Base-by-base conservation (phyloP, 306 rosid species). In the Vachellia pachyceras region DNA sequence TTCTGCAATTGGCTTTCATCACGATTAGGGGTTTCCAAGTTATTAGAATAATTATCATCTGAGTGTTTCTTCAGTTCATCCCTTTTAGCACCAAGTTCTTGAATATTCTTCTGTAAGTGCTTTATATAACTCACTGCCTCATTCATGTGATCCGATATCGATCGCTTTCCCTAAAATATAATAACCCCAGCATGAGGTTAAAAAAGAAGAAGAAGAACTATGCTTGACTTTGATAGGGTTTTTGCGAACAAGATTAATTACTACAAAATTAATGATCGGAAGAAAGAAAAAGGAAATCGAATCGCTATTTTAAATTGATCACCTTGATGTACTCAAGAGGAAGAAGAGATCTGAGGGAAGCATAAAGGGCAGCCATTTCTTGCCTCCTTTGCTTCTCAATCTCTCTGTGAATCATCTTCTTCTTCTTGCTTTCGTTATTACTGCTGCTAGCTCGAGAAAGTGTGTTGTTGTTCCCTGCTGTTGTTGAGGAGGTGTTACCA, bases 121-220 rank as follows among this genome's bases (percentile, higher is more conserved):
- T 88, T 88, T 79, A 92, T 91, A 45, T 92, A 88, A 47, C 82
- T 87, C 76, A 80, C 90, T 44, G 97, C 93, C 88, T 82, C 93
- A 7, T 83, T 84, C 72, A 90, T 73, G 75, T 88, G 90, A 75
- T 94, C 95, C 1, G 91, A 84, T 76, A 80, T 72, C 18, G 97
- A 88, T 74, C 97, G 97, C 77, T 89, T 94, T 80, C 97, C 98
- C 98, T 94, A 86, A 68, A 76, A 84, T n/a, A 55, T 15, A 47
- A 45, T 45, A 49, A 17, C 60, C 60, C 11, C 10, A 23, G 7
- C 2, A 25, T 60, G 13, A 29, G 33, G 33, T 1, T 1, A 29
- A 29, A 29, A 29, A 29, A 29, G n/a, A n/a, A n/a, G n/a, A n/a
- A n/a, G n/a, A n/a, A n/a, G 33, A 29, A 29, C 10, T 54, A 18